These are phyloP conservation scores for Citrus cavaleriei DNA, from an alignment of 345 rosid species.

Conservation along the genomic window DNA sequence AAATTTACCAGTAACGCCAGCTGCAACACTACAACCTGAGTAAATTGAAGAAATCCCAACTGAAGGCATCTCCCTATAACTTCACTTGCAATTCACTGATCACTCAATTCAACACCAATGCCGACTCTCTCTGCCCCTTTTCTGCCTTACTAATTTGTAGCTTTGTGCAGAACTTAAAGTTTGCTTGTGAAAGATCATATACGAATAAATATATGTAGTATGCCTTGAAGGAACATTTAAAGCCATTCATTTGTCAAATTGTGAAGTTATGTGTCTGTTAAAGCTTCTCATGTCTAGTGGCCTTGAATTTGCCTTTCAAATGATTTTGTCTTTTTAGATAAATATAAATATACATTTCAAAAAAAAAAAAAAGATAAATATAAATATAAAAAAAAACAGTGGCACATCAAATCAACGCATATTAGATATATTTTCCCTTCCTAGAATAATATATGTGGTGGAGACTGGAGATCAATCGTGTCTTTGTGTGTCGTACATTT, in stretches of 20 bases:
- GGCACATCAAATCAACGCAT: no score
- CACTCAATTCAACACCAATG: not conserved
- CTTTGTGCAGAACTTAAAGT: not conserved
- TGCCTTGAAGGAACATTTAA: not conserved
- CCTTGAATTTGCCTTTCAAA: not conserved
- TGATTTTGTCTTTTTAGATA: not conserved
- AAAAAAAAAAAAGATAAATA: no score
- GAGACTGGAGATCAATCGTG: no score
- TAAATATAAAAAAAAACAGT: no score
- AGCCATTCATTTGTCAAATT: not conserved
- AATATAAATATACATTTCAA: not conserved
- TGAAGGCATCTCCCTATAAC: constrained; percentile 17
- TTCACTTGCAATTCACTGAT: not conserved
- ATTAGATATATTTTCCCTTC: no score
- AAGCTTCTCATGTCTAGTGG: not conserved
- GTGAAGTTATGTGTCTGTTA: not conserved
- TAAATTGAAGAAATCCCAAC: constrained; percentile 18
- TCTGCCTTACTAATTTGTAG: not conserved
- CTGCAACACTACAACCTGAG: constrained; percentile 37
- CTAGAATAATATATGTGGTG: no score
- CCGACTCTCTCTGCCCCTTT: not conserved
- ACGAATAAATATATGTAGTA: not conserved
- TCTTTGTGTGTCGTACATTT: no score
- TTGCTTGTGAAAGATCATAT: not conserved
- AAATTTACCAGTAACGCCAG: constrained; percentile 50